Conservation (phyloP, 495 filamentous ascomycete genomes). For the Chaetomidium leptoderma region DNA sequence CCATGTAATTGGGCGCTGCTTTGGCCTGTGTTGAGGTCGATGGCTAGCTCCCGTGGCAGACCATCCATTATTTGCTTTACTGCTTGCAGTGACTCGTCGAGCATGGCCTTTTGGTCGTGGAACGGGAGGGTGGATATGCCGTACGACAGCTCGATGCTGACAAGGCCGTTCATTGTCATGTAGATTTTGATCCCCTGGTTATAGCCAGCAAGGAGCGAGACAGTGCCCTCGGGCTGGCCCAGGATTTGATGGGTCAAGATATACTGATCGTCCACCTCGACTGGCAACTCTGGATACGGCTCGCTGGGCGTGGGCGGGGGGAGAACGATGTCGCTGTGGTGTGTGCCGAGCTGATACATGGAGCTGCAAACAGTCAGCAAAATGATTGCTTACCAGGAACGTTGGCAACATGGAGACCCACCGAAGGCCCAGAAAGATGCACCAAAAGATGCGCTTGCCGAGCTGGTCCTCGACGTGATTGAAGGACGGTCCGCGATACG, state of each 20-base stretch:
- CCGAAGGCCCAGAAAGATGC: conserved; percentile 61
- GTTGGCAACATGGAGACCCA: conserved; percentile 28
- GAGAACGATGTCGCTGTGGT: conserved; percentile 59
- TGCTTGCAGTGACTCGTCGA: conserved; percentile 57
- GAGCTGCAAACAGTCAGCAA: conserved; percentile 38
- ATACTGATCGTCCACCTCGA: conserved; percentile 75
- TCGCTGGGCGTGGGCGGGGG: conserved; percentile 66
- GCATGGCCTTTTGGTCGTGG: conserved; percentile 60
- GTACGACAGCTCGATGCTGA: conserved; percentile 68
- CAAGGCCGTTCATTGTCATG: conserved; percentile 61
- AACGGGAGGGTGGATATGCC: conserved; percentile 67
- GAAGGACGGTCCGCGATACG: conserved; percentile 38
- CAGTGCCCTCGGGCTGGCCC: conserved; percentile 55
- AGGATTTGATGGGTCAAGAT: conserved; percentile 60
- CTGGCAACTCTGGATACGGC: conserved; percentile 74
- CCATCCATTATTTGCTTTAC: conserved; percentile 58
- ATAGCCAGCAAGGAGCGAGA: conserved; percentile 68
- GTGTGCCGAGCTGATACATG: conserved; percentile 65
- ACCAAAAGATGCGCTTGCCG: conserved; percentile 74
- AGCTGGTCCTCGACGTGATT: conserved; percentile 75
- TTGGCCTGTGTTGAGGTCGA: conserved; percentile 36
- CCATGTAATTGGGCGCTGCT: neutral
- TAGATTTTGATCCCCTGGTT: conserved; percentile 71
- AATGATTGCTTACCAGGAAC: too few relatives aligned
- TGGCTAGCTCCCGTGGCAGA: conserved; percentile 57